Evolutionary conservation across 2,329 filamentous ascomycete species (phyloP).

Genomic region (Ceratocystis ficicola): DNA sequence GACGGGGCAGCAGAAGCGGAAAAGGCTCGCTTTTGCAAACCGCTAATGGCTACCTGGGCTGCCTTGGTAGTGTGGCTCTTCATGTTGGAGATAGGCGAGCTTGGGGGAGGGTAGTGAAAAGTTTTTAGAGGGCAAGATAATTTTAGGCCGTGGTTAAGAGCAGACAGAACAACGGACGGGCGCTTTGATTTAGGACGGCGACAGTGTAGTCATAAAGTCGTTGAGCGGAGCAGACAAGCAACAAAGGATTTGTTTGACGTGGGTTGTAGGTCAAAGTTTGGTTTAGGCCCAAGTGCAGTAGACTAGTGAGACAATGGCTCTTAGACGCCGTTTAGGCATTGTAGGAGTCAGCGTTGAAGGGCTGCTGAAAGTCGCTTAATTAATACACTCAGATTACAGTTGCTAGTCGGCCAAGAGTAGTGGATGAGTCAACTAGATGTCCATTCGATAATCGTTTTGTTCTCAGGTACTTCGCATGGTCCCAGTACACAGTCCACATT

Average conservation of each 20-base stretch:
- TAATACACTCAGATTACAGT: no score
- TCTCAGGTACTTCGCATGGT: neutral
- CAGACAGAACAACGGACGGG: neutral
- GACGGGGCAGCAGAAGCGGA: slow-evolving; percentile 29
- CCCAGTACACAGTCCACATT: neutral
- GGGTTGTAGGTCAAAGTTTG: neutral
- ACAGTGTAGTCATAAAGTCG: neutral
- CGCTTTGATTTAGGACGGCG: neutral
- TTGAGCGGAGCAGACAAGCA: neutral
- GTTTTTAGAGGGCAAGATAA: neutral
- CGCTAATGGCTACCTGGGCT: slow-evolving; percentile 29
- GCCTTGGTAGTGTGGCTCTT: slow-evolving; percentile 29
- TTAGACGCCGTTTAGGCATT: no score
- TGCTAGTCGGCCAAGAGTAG: no score
- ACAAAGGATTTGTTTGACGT: slow-evolving; percentile 5
- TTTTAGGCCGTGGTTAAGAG: neutral
- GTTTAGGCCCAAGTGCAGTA: neutral
- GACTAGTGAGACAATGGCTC: no score
- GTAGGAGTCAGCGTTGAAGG: no score
- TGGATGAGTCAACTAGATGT: no score
- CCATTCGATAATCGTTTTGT: no score
- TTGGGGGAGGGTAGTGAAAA: neutral
- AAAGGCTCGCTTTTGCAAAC: slow-evolving; percentile 35
- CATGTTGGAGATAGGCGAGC: slow-evolving; percentile 26
- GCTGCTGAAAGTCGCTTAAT: no score